phyloP scores from a whole-genome alignment of 441 rosid genomes.

The Brassica hybrid region DNA sequence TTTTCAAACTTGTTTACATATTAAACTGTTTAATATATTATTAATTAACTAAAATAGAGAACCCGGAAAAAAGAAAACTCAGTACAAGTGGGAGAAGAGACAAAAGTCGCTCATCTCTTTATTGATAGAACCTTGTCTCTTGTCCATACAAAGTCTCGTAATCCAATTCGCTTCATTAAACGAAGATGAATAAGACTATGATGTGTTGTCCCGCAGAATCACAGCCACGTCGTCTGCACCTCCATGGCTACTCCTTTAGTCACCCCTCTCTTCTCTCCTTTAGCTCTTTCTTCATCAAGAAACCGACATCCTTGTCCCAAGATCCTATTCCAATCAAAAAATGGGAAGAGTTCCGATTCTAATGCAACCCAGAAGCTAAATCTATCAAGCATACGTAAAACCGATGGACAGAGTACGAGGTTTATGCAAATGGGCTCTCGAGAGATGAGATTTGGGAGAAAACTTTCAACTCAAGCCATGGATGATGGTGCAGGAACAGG shows the following conservation, averaged over 20 bases:
- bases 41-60: too few relatives aligned
- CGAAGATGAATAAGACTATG: constrained; percentile 24
- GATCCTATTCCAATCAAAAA: constrained; percentile 12
- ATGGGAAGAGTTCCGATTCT: constrained; percentile 16
- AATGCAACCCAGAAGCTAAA: constrained; percentile 36
- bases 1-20: too few relatives aligned
- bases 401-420: constrained; percentile 28
- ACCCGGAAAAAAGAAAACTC: too few relatives aligned
- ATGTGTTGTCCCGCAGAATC: constrained; percentile 34
- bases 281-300: constrained; percentile 21
- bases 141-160: constrained; percentile 41
- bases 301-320: constrained; percentile 35
- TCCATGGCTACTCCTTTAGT: constrained; percentile 55
- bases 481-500: constrained; percentile 51
- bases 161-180: constrained; percentile 35
- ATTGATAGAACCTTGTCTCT: constrained; percentile 22
- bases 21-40: too few relatives aligned
- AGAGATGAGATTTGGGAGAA: constrained; percentile 40
- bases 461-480: constrained; percentile 47
- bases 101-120: too few relatives aligned
- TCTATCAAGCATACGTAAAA: constrained; percentile 9
- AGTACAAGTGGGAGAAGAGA: too few relatives aligned
- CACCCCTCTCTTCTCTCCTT: constrained; percentile 41
- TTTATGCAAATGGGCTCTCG: constrained; percentile 55
- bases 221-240: constrained; percentile 35